Base-by-base conservation (phyloP, 768 basidiomycete genomes). In the Lepiota venenata region DNA sequence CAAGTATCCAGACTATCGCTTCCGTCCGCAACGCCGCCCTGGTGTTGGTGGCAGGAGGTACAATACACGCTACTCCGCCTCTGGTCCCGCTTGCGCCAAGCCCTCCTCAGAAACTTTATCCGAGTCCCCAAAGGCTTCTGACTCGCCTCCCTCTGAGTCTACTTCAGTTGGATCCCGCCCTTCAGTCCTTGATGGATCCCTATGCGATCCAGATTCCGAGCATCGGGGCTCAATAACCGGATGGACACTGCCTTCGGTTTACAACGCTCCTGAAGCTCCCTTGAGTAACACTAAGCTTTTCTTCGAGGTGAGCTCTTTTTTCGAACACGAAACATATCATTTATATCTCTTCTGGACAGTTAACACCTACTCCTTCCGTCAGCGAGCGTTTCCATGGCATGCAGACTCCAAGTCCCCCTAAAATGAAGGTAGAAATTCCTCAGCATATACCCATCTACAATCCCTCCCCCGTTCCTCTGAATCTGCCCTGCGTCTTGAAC, bases 1-100 rank as follows among this genome's bases (percentile, higher is more conserved):
- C 12, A 65, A 71, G 48, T 72, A 88, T 58, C 87, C 87, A 0
- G 67, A 81, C 58, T 89, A 88, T 66, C 78, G 78, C 46, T 89
- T 81, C 64, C 74, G 78, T 16, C 87, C 87, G 10, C 35, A 45
- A 15, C 48, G 49, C 14, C 50, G 49, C 8, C 55, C 9, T 42
- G 37, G 42, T 5, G 16, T 32, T 20, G 38, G 36, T 38, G 50
- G 42, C 10, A 49, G 38, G 14, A 16, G 55, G 22, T 46, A 38
- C 21, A 44, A 21, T 32, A 8, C 40, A 10, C 45, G 32, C 15
- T 22, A 25, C 7, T 20, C 43, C 4, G 16, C 32, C 11, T 27
- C 50, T 40, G 42, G 15, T 39, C 20, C 21, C 40, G 29, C 8
- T 39, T 16, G 20, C 15, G 10, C 41, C 27, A 32, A 25, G 21